A percentile compares a stretch with the other conserved stretches of the same genome.
Conservation (phyloP, 345 rosid genomes). For the Citrus trifoliata region DNA sequence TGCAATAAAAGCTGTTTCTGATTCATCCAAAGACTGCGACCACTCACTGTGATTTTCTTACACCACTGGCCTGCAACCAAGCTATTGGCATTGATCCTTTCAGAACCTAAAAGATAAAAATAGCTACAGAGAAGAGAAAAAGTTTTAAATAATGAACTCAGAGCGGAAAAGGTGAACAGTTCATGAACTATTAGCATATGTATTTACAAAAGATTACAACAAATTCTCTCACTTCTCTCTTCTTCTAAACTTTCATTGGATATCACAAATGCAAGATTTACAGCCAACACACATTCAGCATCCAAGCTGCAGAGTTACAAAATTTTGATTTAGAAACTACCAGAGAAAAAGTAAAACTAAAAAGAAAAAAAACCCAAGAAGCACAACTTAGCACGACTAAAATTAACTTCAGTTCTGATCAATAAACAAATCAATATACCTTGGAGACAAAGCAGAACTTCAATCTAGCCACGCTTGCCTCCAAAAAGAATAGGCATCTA, state of each 20-base stretch:
- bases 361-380: conserved; percentile 6
- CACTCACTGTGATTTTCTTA: not conserved
- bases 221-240: conserved; percentile 15
- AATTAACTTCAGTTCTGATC: conserved; percentile 25
- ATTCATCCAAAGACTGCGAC: not conserved
- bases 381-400: conserved; percentile 26
- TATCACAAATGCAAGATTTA: conserved; percentile 32
- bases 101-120: not conserved
- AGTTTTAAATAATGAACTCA: not conserved
- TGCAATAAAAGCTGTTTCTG: not conserved
- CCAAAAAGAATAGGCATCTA: conserved; percentile 68
- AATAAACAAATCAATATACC: conserved; percentile 48
- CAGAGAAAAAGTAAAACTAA: not conserved
- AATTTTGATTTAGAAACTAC: conserved; percentile 9
- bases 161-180: not conserved
- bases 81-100: not conserved
- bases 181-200: conserved; percentile 15
- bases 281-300: conserved; percentile 32
- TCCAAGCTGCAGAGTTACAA: conserved; percentile 18
- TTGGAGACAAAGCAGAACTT: conserved; percentile 35
- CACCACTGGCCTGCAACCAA: too few relatives aligned
- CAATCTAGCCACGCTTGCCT: conserved; percentile 41
- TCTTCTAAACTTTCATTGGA: conserved; percentile 23
- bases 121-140: not conserved
- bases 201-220: conserved; percentile 46